A percentile compares a stretch with the other conserved stretches of the same genome.
Conservation (phyloP, 1,284 basidiomycete species). For the Puccinia coronata region DNA sequence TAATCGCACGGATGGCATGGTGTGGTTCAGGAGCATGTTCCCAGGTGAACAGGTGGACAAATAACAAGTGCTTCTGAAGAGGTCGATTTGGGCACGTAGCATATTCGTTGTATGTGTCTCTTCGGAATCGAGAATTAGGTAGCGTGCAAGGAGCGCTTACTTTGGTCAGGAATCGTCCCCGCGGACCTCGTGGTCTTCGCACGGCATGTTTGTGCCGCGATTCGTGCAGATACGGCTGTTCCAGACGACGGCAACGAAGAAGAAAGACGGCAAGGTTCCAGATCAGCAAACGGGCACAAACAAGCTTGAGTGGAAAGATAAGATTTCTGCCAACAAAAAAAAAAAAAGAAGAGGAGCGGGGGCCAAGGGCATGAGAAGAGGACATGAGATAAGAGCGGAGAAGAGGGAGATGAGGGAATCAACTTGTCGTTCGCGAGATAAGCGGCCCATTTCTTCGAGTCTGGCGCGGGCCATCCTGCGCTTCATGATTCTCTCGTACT, state of each 20-base stretch:
- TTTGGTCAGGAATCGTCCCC: slow-evolving; percentile 85
- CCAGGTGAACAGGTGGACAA: not conserved
- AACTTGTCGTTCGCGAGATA: slow-evolving; percentile 88
- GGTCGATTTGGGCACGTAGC: not conserved
- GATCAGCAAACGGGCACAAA: no score
- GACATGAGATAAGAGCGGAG: not conserved
- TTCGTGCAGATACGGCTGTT: slow-evolving; percentile 91
- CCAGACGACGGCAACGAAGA: slow-evolving; percentile 29
- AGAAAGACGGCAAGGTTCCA: not conserved
- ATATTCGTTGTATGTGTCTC: not conserved
- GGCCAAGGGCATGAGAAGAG: not conserved
- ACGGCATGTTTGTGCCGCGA: slow-evolving; percentile 97
- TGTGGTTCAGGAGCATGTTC: no score
- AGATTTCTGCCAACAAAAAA: no score
- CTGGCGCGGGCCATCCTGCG: slow-evolving; percentile 81
- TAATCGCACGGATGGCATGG: not conserved
- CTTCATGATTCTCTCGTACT: slow-evolving; percentile 94
- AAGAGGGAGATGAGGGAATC: slow-evolving; percentile 50
- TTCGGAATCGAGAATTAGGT: not conserved
- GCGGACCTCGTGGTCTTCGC: slow-evolving; percentile 90
- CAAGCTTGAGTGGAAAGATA: no score
- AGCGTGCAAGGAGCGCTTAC: not conserved
- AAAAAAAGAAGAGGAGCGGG: no score
- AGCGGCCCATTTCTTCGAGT: slow-evolving; percentile 84
- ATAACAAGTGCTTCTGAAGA: not conserved